phyloP scores from a whole-genome alignment of 495 filamentous ascomycete species.

The Parathielavia hyrcaniae region DNA sequence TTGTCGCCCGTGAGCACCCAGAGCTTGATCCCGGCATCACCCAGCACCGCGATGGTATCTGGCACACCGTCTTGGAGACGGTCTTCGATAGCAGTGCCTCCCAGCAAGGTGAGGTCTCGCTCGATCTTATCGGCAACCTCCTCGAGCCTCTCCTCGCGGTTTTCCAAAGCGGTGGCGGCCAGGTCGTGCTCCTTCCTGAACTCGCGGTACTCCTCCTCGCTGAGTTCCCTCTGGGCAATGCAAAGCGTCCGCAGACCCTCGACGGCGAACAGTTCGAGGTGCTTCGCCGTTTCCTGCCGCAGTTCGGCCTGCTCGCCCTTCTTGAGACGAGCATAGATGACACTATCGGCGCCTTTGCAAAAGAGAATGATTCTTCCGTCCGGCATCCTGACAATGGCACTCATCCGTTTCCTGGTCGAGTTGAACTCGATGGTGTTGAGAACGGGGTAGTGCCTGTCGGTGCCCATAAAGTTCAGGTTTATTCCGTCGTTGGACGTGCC shows the following conservation, averaged over 20 bases:
- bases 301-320: conserved; percentile 81
- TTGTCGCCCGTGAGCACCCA: conserved; percentile 99
- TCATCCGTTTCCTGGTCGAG: conserved; percentile 95
- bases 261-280: conserved; percentile 91
- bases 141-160: conserved; percentile 92
- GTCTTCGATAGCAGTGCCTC: conserved; percentile 97
- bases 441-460: conserved; percentile 75
- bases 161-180: conserved; percentile 73
- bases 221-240: conserved; percentile 77
- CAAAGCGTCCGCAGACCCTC: conserved; percentile 95
- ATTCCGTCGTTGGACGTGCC: conserved; percentile 73
- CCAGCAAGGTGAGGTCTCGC: conserved; percentile 78
- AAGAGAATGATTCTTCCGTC: conserved; percentile 86
- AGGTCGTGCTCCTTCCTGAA: conserved; percentile 86
- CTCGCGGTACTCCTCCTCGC: conserved; percentile 75
- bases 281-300: conserved; percentile 75
- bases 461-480: conserved; percentile 77
- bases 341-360: conserved; percentile 96
- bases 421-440: conserved; percentile 98
- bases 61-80: conserved; percentile 95
- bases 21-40: conserved; percentile 94
- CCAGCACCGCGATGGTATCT: conserved; percentile 89
- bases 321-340: conserved; percentile 90
- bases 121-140: conserved; percentile 85
- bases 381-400: conserved; percentile 93